These are phyloP conservation scores for Globisporangium acanthophoron DNA, from an alignment of 352 stramenopile genomes.

Conservation along the genomic window DNA sequence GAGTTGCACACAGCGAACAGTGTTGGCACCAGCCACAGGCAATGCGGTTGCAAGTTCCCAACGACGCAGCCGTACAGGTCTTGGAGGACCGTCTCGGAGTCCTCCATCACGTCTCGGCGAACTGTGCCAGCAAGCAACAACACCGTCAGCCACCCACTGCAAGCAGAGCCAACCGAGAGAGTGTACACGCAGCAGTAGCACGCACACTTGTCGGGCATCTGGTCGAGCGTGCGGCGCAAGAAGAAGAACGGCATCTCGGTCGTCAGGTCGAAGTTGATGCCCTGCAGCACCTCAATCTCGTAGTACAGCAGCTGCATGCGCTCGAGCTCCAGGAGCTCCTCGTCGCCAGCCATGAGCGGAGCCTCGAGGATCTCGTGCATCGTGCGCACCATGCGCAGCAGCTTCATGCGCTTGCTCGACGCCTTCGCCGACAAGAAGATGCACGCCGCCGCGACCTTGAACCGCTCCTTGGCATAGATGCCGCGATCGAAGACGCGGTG, in stretches of 20 bases:
- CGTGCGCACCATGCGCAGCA: conserved; percentile 77
- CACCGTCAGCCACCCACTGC: too few species aligned
- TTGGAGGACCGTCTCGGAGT: conserved; percentile 52
- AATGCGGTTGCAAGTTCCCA: neutral
- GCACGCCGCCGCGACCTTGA: conserved; percentile 77
- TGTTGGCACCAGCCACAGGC: too few species aligned
- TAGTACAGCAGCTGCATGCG: conserved; percentile 82
- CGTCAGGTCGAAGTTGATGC: conserved; percentile 77
- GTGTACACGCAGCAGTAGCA: neutral
- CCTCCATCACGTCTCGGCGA: conserved; percentile 35
- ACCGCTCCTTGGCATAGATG: conserved; percentile 74
- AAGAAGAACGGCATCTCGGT: conserved; percentile 76
- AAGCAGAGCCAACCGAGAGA: neutral
- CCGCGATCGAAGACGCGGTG: conserved; percentile 76
- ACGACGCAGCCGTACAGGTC: conserved; percentile 41
- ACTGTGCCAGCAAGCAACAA: conserved; percentile 22
- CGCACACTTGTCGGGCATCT: conserved; percentile 67
- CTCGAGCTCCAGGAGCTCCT: conserved; percentile 84
- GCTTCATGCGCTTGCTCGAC: conserved; percentile 83
- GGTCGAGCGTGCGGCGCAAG: conserved; percentile 46
- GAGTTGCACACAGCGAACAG: neutral
- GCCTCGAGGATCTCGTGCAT: conserved; percentile 84
- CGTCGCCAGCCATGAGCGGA: conserved; percentile 59
- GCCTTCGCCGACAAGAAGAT: conserved; percentile 81
- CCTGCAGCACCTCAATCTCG: conserved; percentile 80